Evolutionary conservation across 345 rosid species (phyloP).

Genomic region (Euphorbia peplus): DNA sequence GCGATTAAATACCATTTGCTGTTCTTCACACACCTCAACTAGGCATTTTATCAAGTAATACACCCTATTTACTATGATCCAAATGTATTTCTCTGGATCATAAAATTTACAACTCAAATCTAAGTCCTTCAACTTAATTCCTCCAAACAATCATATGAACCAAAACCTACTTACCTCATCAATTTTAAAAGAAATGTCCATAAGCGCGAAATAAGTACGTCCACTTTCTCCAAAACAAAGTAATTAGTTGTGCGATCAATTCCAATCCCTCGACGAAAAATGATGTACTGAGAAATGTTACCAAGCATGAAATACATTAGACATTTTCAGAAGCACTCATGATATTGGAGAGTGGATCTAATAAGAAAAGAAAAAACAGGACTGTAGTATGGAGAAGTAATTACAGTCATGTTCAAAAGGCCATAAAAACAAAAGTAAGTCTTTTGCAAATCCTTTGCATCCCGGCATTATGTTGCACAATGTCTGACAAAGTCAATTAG

Average conservation of each 20-base stretch:
- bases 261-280: constrained; percentile 96
- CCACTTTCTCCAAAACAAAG: constrained; percentile 90
- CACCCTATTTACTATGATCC: not conserved
- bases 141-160: constrained; percentile 1
- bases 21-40: too few species aligned
- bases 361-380: not conserved
- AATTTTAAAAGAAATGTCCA: constrained; percentile 66
- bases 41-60: too few species aligned
- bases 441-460: not conserved
- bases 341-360: not conserved
- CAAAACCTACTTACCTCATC: constrained; percentile 51
- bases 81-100: constrained; percentile 5
- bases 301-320: constrained; percentile 10
- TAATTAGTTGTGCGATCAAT: constrained; percentile 75
- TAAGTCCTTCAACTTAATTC: constrained; percentile 10
- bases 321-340: constrained; percentile 4
- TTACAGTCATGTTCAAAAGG: not conserved
- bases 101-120: not conserved
- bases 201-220: constrained; percentile 69
- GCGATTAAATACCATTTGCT: not conserved
- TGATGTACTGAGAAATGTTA: constrained; percentile 54
- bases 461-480: not conserved
- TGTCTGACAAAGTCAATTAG: not conserved
- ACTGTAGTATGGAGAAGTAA: not conserved
- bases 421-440: not conserved